Base-by-base conservation (phyloP, 2,329 filamentous ascomycete species). In the Stemphylium vesicarium region DNA sequence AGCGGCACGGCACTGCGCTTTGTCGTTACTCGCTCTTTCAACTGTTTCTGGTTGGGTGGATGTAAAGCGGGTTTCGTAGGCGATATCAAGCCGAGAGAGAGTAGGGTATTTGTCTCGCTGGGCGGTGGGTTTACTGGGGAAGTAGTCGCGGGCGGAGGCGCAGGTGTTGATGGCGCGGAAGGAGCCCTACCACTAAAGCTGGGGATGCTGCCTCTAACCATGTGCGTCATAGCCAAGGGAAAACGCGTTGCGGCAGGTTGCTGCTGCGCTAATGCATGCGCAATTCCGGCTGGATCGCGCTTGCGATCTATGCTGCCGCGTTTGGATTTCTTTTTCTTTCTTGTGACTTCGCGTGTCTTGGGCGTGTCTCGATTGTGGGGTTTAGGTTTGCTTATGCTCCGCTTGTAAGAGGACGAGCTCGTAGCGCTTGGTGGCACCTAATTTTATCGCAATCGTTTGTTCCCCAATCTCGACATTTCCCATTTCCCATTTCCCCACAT, bases 201-300 rank as follows among this genome's bases (percentile, higher is more conserved):
- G 60, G 63, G 62, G 65, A 64, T 59, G 50, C 46, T 60, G 55
- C 60, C 63, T 62, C 59, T 57, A 48, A 50, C 55, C 26, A 59
- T 50, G 57, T 61, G 66, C 66, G 66, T 68, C 66, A 69, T 68
- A 58, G 49, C 55, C 51, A 60, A 65, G 59, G 42, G 54, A 31
- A 37, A 37, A 31, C 13, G 18, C 18, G 18, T 13, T 16, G 13
- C 32, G 31, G 10, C 31, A 15, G 18, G 26, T 22, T 16, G 26
- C 37, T 16, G 26, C 37, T 32, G 51, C 59, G 54, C 50, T 56
- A 55, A 50, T 47, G 50, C 56, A 53, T 52, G 50, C 50, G 36
- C 33, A 46, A 43, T 11, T 29, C 8, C 11, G 51, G 49, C 43
- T 32, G 45, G 39, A 50, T 47, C 32, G 40, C 38, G 50, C 26